Percentiles rank a stretch among this genome's conserved stretches.
Conservation (phyloP, 83 land plant genomes). For the Diphasiastrum complanatum region DNA sequence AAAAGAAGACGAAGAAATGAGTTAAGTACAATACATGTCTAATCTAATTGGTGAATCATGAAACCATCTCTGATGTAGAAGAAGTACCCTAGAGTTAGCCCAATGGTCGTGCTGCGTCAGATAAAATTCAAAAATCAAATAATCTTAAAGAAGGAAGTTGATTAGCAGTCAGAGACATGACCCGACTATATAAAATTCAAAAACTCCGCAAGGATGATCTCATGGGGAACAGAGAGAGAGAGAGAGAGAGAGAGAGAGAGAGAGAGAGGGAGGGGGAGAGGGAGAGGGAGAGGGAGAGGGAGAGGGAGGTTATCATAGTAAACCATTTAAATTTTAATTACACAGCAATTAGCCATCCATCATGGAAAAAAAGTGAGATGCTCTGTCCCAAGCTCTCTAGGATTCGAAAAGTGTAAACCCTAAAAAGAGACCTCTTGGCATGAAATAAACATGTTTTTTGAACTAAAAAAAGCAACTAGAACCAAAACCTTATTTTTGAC, state of each 20-base stretch:
- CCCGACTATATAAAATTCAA: background rate
- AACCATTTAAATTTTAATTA: background rate
- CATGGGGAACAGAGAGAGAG: background rate
- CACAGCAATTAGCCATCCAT: background rate
- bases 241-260: slow-evolving; percentile 3
- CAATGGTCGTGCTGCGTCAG: background rate
- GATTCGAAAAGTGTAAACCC: no score
- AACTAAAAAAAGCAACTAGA: no score
- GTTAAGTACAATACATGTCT: no score
- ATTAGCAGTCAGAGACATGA: background rate
- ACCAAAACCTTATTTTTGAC: no score
- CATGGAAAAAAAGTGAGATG: no score
- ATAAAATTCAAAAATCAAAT: background rate
- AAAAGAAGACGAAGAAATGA: no score
- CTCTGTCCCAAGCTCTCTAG: no score
- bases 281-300: background rate
- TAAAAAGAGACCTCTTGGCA: no score
- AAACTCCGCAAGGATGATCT: background rate
- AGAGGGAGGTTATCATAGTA: background rate
- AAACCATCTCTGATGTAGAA: background rate
- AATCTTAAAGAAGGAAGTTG: background rate
- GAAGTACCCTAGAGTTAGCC: background rate
- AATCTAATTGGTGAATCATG: no score
- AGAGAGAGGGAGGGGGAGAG: background rate
- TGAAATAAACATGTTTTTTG: no score